Base-by-base conservation (phyloP, 2,329 filamentous ascomycete species). In the Ophiocordyceps camponoti-rufipedis region DNA sequence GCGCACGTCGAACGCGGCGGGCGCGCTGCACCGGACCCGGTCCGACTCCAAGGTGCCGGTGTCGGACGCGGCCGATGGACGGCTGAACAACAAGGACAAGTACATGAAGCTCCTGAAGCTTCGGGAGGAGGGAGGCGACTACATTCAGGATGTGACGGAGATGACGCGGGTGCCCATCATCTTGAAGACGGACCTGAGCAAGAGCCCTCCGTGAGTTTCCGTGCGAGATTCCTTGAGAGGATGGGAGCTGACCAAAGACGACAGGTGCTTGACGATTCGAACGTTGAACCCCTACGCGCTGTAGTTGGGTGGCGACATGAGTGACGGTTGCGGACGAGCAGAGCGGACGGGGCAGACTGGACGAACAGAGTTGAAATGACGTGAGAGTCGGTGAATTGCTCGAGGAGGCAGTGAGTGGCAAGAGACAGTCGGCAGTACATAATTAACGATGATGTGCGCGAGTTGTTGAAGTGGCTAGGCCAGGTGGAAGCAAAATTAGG, bases 161-260 rank as follows among this genome's bases (percentile, higher is more conserved):
- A 95, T 98, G 88, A 89, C 86, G 41, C 76, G 89, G 54, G 84
- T 98, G 49, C 91, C 91, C n/a, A 84, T 98, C 53, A 94, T 98
- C 61, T 69, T 98, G 58, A 96, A 94, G 80, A 96, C 91, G 52
- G 91, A 98, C 68, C 75, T 98, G 57, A 85, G 74, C 68, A 98
- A 98, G 84, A 96, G 89, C 69, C 91, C 91, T 67, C 91, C 91
- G 88, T 98, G 83, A 80, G 91, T 89, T 19, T 16, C 13, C 35
- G 43, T 35, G 45, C 42, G 14, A 8, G 31, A 44, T 2, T 10
- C 23, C n/a, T 5, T 18, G n/a, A 6, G 3, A 23, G 3, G 32
- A 33, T 6, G 3, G 13, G 10, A 47, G 43, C 59, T 59, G 53
- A 62, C 49, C 29, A 28, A 41, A 7, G 13, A 14, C 35, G 45